Conservation (phyloP, 108 stramenopile species). For the Nannochloropsis gaditana region DNA sequence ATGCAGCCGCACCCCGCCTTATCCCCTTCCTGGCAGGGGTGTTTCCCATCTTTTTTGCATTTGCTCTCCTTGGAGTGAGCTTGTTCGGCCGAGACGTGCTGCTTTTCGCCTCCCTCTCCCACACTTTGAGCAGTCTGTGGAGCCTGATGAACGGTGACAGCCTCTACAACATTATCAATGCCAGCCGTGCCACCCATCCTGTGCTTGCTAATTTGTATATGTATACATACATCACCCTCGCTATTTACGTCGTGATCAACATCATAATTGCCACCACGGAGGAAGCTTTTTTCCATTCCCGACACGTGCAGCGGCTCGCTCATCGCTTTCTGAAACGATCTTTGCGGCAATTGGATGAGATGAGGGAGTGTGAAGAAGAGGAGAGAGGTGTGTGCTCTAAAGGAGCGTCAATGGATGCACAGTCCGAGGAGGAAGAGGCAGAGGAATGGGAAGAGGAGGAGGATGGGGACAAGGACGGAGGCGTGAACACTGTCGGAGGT, state of each 20-base stretch:
- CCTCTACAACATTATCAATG: not conserved
- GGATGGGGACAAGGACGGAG: not conserved
- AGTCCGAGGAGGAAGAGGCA: not conserved
- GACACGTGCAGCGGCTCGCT: not conserved
- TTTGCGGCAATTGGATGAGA: not conserved
- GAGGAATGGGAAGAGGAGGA: not conserved
- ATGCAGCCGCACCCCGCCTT: not conserved
- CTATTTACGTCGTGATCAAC: not conserved
- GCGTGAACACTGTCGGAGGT: too few species aligned
- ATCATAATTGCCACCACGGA: not conserved
- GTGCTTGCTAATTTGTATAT: not conserved
- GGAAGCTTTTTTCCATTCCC: not conserved
- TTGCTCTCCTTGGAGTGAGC: not conserved
- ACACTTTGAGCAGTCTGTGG: not conserved
- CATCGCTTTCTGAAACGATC: not conserved
- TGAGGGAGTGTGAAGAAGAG: not conserved
- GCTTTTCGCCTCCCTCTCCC: not conserved
- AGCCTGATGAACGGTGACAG: not conserved
- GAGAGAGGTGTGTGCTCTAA: not conserved
- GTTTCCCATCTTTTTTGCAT: not conserved
- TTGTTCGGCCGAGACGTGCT: not conserved
- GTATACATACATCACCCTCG: not conserved
- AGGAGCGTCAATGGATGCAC: not conserved
- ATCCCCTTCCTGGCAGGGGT: not conserved
- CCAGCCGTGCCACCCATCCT: not conserved